Evolutionary conservation across 169 alveolate genomes (phyloP), one percentile per base, ranked within the genome.

Genomic region (Plasmodium reichenowi): DNA sequence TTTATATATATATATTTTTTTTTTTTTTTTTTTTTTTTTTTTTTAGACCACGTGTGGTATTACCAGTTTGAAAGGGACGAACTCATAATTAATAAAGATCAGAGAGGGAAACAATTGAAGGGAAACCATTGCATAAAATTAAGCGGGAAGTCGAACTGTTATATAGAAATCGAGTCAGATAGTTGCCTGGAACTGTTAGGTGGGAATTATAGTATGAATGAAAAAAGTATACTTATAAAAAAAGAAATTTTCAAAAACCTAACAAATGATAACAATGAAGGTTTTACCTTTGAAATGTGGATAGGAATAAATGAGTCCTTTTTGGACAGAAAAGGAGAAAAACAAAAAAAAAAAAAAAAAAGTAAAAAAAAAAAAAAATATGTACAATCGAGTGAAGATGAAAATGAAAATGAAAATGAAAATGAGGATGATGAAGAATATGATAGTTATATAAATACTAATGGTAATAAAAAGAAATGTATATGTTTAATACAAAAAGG

Each of bases 231-330:
- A 45, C 43, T 13, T 7, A 83, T 83, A 68, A 83, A 83, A 62
- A 67, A 68, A 32, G 91, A 83, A 29, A 83, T 83, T 32, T 13
- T n/a, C 2, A 67, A 83, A 48, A 54, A 56, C n/a, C 32, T 70
- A 56, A 20, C 48, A 24, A 58, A 43, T 20, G 91, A 83, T 20
- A 62, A 67, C 48, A 68, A 17, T 67, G 91, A 83, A 68, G 91
- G 91, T 10, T 83, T 83, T 83, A 68, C 91, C 6, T 83, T 83
- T 59, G 83, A 83, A 38, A 68, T 83, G 80, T 83, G 91, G 91
- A 56, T 83, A 15, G 91, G 91, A 12, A 54, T 83, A 29, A 12
- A 83, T 32, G 85, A 83, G 43, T 43, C 13, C 8, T 12, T 26
- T 48, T 9, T 63, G 0, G n/a, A 43, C 0, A 1, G 29, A 6